Conservation (phyloP, 768 basidiomycete species). For the Trametes cingulata region DNA sequence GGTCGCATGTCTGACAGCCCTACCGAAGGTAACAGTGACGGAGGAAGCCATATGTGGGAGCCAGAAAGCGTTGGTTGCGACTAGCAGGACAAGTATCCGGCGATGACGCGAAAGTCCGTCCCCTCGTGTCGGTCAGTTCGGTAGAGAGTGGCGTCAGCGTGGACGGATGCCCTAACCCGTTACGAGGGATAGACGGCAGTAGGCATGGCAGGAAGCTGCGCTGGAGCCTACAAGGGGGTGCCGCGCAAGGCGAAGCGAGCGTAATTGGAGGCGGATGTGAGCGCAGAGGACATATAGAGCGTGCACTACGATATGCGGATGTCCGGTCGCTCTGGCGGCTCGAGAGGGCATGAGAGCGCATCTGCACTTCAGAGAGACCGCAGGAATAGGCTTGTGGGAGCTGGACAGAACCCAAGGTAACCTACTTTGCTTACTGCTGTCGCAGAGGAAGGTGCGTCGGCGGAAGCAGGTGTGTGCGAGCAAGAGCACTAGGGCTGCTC, state of each 20-base stretch:
- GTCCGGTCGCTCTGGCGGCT: slow-evolving; percentile 1
- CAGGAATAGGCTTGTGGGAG: not conserved
- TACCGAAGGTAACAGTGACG: not conserved
- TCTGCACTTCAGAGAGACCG: not conserved
- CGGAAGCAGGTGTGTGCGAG: too few relatives aligned
- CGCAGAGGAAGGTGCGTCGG: too few relatives aligned
- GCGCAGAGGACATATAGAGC: not conserved
- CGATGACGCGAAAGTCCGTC: too few relatives aligned
- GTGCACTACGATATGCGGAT: slow-evolving; percentile 1
- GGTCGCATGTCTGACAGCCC: not conserved
- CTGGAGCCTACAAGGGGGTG: too few relatives aligned
- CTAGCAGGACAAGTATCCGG: too few relatives aligned
- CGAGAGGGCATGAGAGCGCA: not conserved
- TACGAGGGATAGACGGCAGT: not conserved
- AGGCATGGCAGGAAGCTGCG: not conserved
- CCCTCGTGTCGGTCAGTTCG: too few relatives aligned
- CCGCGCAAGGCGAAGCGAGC: not conserved
- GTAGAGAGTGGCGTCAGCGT: too few relatives aligned
- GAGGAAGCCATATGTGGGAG: not conserved
- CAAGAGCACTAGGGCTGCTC: too few relatives aligned
- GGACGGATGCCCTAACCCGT: too few relatives aligned
- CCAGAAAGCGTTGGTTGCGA: too few relatives aligned
- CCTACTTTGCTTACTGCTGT: not conserved
- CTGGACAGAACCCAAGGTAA: not conserved
- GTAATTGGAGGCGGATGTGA: not conserved